Evolutionary conservation across 2,329 filamentous ascomycete genomes (phyloP).

Genomic region (Apiospora aurea): DNA sequence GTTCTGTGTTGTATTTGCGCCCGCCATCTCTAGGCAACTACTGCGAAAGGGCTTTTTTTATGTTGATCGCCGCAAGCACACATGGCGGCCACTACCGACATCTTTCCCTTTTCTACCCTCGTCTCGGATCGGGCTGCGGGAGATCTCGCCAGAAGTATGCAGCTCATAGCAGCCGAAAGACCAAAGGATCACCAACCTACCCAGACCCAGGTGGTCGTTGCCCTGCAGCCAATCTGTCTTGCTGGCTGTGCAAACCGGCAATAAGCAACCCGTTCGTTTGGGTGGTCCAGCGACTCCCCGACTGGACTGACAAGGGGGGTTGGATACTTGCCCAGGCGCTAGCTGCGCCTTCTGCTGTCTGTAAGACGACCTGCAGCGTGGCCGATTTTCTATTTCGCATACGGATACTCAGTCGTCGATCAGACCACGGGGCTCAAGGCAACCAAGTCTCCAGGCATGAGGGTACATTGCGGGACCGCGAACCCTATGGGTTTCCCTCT

Average conservation of each 20-base stretch:
- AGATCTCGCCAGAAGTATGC: conserved; percentile 12
- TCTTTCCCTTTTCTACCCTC: background rate
- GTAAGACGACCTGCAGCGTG: conserved; percentile 22
- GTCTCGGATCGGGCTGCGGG: conserved; percentile 7
- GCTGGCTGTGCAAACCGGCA: conserved; percentile 20
- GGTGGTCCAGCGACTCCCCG: background rate
- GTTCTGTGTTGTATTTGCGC: background rate
- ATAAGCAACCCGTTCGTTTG: background rate
- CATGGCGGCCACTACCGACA: background rate
- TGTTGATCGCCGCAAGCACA: background rate
- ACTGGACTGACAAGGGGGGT: conserved; percentile 12
- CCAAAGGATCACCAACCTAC: conserved; percentile 14
- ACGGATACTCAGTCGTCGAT: conserved; percentile 19
- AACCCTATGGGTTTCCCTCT: conserved; percentile 1
- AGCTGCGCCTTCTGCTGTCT: conserved; percentile 23
- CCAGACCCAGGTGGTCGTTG: conserved; percentile 1
- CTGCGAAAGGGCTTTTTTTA: background rate
- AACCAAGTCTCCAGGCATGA: conserved; percentile 6
- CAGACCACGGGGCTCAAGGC: conserved; percentile 11
- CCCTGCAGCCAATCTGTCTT: conserved; percentile 14
- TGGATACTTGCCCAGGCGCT: conserved; percentile 12
- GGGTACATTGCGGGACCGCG: background rate
- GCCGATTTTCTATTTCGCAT: conserved; percentile 15
- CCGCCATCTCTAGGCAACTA: background rate
- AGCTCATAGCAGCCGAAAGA: conserved; percentile 1